Evolutionary conservation across 23 red algal genomes (phyloP).

Genomic region (Gracilaria domingensis): DNA sequence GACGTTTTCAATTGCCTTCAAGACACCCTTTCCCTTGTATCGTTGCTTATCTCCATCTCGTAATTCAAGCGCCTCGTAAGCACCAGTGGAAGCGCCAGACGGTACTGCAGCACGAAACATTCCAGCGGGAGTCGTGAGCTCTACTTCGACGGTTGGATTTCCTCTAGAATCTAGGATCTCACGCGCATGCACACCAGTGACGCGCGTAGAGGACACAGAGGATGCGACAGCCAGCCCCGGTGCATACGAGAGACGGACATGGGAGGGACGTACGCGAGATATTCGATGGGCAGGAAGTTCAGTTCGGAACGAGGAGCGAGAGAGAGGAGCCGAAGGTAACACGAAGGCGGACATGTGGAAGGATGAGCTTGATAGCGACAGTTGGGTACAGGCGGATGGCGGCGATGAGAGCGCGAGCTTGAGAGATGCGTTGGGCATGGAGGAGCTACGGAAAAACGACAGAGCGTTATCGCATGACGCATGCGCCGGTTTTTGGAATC

Average conservation of each 20-base stretch:
- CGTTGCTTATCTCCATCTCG: conserved; percentile 86
- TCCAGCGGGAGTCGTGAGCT: conserved; percentile 78
- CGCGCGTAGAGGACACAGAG: conserved; percentile 2
- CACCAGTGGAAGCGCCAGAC: conserved; percentile 96
- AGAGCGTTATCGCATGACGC: neutral
- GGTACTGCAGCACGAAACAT: conserved; percentile 90
- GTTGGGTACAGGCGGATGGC: neutral
- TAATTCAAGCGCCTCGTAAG: conserved; percentile 96
- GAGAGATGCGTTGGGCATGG: neutral
- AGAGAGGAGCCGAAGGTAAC: neutral
- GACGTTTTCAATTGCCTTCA: conserved; percentile 92
- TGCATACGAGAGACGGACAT: neutral
- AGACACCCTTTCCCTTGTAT: conserved; percentile 92
- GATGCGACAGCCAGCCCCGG: neutral
- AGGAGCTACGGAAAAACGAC: neutral
- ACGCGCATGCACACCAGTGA: conserved; percentile 66
- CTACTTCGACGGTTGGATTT: conserved; percentile 92
- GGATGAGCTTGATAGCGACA: neutral
- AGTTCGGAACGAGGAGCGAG: neutral
- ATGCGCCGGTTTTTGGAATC: neutral
- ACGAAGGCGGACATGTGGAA: neutral
- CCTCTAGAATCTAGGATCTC: conserved; percentile 93
- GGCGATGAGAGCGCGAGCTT: neutral
- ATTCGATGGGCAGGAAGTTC: neutral
- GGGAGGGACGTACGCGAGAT: neutral